Conservation (phyloP, 306 rosid genomes). For the Castanopsis chinensis region DNA sequence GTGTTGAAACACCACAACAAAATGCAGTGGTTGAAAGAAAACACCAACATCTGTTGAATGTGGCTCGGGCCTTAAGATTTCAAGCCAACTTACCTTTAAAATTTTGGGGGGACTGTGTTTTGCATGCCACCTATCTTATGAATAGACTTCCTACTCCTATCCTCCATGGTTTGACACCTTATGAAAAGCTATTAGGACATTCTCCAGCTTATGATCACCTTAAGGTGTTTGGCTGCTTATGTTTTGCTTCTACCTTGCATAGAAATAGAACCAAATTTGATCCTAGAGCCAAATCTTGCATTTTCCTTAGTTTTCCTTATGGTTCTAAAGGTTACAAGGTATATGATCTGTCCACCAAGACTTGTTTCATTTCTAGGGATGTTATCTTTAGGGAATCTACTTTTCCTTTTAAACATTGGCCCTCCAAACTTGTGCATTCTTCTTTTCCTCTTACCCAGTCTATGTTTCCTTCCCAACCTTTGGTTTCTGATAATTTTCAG, state of each 20-base stretch:
- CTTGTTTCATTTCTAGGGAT: background rate
- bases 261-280: background rate
- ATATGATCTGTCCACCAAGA: background rate
- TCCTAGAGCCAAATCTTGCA: background rate
- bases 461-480: too few relatives aligned
- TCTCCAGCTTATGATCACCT: too few relatives aligned
- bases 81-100: background rate
- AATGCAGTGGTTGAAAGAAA: background rate
- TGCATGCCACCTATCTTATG: background rate
- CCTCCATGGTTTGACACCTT: too few relatives aligned
- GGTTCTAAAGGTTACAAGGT: background rate
- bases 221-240: background rate
- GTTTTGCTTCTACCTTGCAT: background rate
- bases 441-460: too few relatives aligned
- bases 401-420: background rate
- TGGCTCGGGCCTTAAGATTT: background rate
- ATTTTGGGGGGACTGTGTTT: background rate
- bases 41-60: background rate
- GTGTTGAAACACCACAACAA: background rate
- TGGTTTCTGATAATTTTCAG: too few relatives aligned
- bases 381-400: background rate
- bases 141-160: background rate
- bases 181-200: too few relatives aligned
- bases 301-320: too few relatives aligned
- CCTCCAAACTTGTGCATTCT: too few relatives aligned